phyloP scores from a whole-genome alignment of 768 basidiomycete species.

The Cubamyces sp. region DNA sequence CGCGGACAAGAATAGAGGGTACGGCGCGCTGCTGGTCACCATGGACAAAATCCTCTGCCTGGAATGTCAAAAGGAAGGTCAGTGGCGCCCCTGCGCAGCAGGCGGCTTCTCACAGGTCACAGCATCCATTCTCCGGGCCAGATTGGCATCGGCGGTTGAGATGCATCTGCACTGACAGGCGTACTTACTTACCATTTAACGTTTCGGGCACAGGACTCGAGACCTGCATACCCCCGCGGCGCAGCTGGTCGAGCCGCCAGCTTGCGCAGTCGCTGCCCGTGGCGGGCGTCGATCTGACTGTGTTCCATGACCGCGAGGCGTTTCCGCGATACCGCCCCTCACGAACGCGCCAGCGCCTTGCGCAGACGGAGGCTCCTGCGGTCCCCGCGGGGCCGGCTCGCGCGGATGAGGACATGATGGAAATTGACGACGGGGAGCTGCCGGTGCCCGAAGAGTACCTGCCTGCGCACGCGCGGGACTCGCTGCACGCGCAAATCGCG shows the following conservation, averaged over 20 bases:
- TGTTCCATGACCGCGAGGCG: constrained; percentile 23
- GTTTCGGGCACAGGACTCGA: constrained; percentile 12
- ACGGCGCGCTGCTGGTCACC: constrained; percentile 61
- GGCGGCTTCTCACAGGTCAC: neutral
- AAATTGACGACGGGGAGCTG: constrained; percentile 58
- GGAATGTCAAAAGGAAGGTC: constrained; percentile 52
- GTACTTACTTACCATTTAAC: no score
- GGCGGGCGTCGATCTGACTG: constrained; percentile 4
- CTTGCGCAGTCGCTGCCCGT: constrained; percentile 39
- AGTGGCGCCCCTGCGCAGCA: constrained; percentile 24
- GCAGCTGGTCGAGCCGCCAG: constrained; percentile 49
- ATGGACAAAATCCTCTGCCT: constrained; percentile 70
- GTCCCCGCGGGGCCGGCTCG: neutral
- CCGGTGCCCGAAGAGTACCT: constrained; percentile 38
- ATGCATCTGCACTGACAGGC: constrained; percentile 1
- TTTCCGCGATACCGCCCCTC: constrained; percentile 30
- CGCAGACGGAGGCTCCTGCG: constrained; percentile 25
- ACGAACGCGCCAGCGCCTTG: constrained; percentile 11
- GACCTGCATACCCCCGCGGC: constrained; percentile 19
- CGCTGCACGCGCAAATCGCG: constrained; percentile 68
- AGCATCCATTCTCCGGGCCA: neutral
- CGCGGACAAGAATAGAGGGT: constrained; percentile 40
- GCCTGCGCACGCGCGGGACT: constrained; percentile 63
- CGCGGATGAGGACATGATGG: constrained; percentile 47
- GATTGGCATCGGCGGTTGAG: constrained; percentile 1